Percentiles rank a stretch among this genome's conserved stretches.
Conservation (phyloP, 352 stramenopile species). For the Phytophthora colocasiae region DNA sequence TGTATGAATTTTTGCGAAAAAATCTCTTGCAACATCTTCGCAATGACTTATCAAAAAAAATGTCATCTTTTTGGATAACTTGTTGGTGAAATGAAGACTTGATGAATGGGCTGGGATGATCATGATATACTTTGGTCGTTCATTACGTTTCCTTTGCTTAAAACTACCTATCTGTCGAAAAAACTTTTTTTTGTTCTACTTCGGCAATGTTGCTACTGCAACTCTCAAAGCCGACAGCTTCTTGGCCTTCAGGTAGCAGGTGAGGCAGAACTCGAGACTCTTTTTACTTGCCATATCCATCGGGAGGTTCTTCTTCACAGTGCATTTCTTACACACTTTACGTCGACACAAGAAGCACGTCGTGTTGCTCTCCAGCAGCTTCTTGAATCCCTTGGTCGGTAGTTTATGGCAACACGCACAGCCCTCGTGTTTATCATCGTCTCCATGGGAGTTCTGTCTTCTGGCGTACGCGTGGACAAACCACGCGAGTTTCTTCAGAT, state of each 20-base stretch:
- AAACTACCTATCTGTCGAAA: conserved; percentile 27
- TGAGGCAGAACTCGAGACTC: conserved; percentile 61
- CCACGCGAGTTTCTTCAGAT: conserved; percentile 77
- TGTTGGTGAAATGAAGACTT: too few relatives aligned
- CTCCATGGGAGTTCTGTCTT: conserved; percentile 12
- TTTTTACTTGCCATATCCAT: conserved; percentile 51
- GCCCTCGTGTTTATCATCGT: conserved; percentile 23
- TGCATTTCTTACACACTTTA: conserved; percentile 59
- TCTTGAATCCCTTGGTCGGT: conserved; percentile 43
- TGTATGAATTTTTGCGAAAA: not conserved
- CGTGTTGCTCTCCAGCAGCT: conserved; percentile 41
- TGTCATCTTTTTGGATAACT: too few relatives aligned
- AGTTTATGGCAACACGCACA: conserved; percentile 49
- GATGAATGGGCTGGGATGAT: not conserved
- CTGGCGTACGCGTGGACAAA: conserved; percentile 48
- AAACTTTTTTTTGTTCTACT: conserved; percentile 6
- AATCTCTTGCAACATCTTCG: too few relatives aligned
- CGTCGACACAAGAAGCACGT: conserved; percentile 48
- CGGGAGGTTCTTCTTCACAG: conserved; percentile 51
- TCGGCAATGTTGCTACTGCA: conserved; percentile 43
- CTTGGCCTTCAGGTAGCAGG: conserved; percentile 64
- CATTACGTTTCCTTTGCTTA: conserved; percentile 20
- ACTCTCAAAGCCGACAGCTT: conserved; percentile 53
- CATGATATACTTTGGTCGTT: not conserved
- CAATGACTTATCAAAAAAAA: too few relatives aligned